Base-by-base conservation (phyloP, 768 basidiomycete genomes). In the Cantharellus anzutake region DNA sequence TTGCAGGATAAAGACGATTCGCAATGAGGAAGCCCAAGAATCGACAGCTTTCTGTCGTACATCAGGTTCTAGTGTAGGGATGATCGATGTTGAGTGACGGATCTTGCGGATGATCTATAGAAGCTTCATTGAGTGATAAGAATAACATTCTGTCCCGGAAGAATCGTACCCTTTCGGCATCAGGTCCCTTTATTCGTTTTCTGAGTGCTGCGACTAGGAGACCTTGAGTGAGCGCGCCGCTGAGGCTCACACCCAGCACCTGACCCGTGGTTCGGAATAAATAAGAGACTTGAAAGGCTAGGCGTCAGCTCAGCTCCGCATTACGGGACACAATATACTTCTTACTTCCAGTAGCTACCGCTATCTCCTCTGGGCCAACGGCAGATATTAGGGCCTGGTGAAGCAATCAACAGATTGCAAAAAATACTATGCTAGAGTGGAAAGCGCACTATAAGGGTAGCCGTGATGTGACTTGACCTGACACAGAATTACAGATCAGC, bases 251-350 rank as follows among this genome's bases (percentile, higher is more conserved):
- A 41, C 94, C 96, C 59, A 97, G 76, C 34, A 96, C 96, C 73
- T 97, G 94, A 2, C 93, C 93, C 16, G 88, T 86, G 4, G 90
- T 92, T 63, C 93, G 76, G 75, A 93, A 94, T 53, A 96, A 75
- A 71, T 98, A 98, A 40, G 86, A 87, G 66, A 93, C 91, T 94
- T 65, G 41, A 57, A 7, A 14, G 38, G 35, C 11, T 4, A 4
- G 44, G n/a, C 56, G 11, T 51, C 7, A 51, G 11, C 16, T 61
- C 1, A 42, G 56, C 7, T 4, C 41, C 37, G 14, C 35, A 29
- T 29, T 29, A 29, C 1, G 20, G 20, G 20, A 29, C 20, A 29
- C 20, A 29, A 29, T 29, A 0, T 29, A 64, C 7, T 14, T 74
- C 85, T 73, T 72, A 92, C 90, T 86, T 69, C 90, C 90, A 41